Evolutionary conservation across 768 basidiomycete species (phyloP).

Genomic region (Strobilomyces dryophilus): DNA sequence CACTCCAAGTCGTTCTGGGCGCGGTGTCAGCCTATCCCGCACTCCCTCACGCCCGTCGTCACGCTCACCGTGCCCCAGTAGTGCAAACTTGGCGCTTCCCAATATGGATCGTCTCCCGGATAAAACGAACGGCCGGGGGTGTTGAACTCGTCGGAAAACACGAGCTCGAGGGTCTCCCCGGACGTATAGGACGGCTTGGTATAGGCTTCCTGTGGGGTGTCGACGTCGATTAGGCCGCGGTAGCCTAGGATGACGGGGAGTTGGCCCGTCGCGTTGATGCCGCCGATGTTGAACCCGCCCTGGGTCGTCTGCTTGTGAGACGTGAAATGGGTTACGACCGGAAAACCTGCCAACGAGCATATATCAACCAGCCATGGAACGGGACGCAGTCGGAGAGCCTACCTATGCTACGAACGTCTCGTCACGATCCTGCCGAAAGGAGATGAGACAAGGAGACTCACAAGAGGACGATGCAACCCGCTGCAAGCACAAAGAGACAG

Average conservation of each 20-base stretch:
- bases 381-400: not conserved
- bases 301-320: constrained; percentile 37
- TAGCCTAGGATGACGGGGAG: constrained; percentile 40
- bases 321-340: constrained; percentile 45
- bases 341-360: constrained; percentile 37
- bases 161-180: constrained; percentile 41
- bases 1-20: constrained; percentile 45
- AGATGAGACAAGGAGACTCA: constrained; percentile 32
- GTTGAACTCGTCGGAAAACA: constrained; percentile 85
- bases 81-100: constrained; percentile 51
- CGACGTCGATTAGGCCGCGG: constrained; percentile 49
- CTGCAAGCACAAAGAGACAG: constrained; percentile 55
- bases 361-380: not conserved
- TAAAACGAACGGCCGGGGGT: constrained; percentile 66
- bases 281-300: constrained; percentile 70
- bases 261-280: constrained; percentile 72
- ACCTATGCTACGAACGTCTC: constrained; percentile 16
- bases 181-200: constrained; percentile 38
- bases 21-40: constrained; percentile 1
- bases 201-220: constrained; percentile 47
- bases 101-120: constrained; percentile 66
- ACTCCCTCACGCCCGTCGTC: too few species aligned
- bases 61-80: constrained; percentile 59
- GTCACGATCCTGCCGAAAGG: not conserved
- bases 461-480: constrained; percentile 51